Base-by-base conservation (phyloP, 345 rosid genomes). In the Bretschneidera sinensis region DNA sequence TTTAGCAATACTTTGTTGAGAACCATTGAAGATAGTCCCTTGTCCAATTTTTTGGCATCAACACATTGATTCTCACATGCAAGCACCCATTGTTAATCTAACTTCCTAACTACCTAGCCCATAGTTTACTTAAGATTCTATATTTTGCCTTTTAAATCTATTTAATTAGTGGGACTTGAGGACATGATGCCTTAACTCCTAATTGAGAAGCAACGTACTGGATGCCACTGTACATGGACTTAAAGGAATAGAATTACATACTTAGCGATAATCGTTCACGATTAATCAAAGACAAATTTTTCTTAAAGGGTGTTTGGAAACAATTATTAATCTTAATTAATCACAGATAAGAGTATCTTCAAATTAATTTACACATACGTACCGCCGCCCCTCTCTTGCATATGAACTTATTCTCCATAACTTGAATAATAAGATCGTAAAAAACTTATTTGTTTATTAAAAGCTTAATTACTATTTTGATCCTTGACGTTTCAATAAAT, bases 361-460 rank as follows among this genome's bases (percentile, higher is more conserved):
- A 60, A 49, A 66, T 55, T 61, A 49, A 65, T 54, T 45, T 67
- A 49, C 47, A 49, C 50, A 31, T 28, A 0, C 22, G 19, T 64
- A 67, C n/a, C n/a, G n/a, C n/a, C n/a, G n/a, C n/a, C n/a, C 48
- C 55, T 62, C 72, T n/a, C 60, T 28, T 31, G 58, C 28, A 24
- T 22, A 31, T 69, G 73, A 75, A 75, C 64, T 63, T 75, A 79
- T 79, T 75, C 83, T 51, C 78, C 70, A 62, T 56, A 60, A n/a
- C 15, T 66, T 43, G 55, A 62, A 23, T 21, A 48, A 50, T 73
- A 16, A 39, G 48, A 65, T n/a, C n/a, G n/a, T 6, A 52, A 53
- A 55, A 69, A 54, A 52, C 28, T 21, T 34, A 69, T 59, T 69
- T 62, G 67, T 19, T 47, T 24, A 19, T n/a, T n/a, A n/a, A n/a